Base-by-base conservation (phyloP, 306 rosid species). In the Abrus pulchellus region DNA sequence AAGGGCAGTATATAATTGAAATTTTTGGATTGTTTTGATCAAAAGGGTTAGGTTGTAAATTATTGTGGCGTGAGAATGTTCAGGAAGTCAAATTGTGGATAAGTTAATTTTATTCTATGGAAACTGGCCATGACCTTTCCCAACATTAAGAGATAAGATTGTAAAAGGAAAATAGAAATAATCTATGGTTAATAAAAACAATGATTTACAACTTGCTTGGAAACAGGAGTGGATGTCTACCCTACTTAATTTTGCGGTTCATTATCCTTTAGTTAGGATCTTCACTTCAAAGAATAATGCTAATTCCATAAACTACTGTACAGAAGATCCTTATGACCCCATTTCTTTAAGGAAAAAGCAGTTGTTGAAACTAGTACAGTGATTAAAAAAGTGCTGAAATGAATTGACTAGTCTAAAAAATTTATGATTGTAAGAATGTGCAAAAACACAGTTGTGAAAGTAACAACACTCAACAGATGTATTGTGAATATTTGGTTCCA, bases 401-500 rank as follows among this genome's bases (percentile, higher is more conserved):
- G 27, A 60, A n/a, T 59, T 63, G 33, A 71, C 52, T 36, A 40
- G 5, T 50, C 12, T 52, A 28, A 40, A 28, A 77, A 67, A 29
- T 12, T 20, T 29, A 56, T 54, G 40, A 33, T 73, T 45, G 9
- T 30, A 9, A 34, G 57, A 30, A 52, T 50, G 41, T 52, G 56
- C n/a, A 75, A n/a, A 36, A 52, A 6, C 7, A 1, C 6, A 20
- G 55, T 66, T 66, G 67, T 28, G 33, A 65, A 65, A 55, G 32
- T 41, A 66, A 13, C 56, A 12, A 27, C 32, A 30, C 32, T 68
- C 28, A 68, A 55, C 30, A 54, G 71, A 59, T 43, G 9, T 55
- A 63, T 40, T 34, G 27, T 69, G 71, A 75, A 38, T 45, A 34
- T 63, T 64, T 45, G 52, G 57, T 49, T 76, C 61, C 50, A 36